Evolutionary conservation across 1,284 basidiomycete genomes (phyloP).

Genomic region (Stygiomarasmius scandens): DNA sequence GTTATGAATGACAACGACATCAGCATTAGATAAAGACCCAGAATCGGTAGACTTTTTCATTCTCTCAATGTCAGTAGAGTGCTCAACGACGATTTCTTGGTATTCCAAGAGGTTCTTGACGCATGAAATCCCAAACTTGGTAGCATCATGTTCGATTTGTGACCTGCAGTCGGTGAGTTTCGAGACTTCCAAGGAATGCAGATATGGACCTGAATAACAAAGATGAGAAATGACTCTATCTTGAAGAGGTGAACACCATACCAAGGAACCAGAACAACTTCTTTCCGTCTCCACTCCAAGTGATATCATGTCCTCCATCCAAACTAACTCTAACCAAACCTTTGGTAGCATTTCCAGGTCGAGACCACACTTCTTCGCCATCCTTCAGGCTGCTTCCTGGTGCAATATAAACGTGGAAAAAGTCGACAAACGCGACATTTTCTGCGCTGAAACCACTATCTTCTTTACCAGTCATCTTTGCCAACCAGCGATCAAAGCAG

Average conservation of each 20-base stretch:
- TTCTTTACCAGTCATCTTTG: not conserved
- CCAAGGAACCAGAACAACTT: constrained; percentile 75
- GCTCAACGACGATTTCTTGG: constrained; percentile 59
- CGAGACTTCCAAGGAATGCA: constrained; percentile 63
- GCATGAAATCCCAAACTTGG: constrained; percentile 64
- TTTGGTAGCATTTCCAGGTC: constrained; percentile 65
- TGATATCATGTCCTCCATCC: constrained; percentile 72
- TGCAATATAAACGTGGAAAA: constrained; percentile 64
- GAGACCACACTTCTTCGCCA: constrained; percentile 62
- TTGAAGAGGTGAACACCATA: constrained; percentile 30
- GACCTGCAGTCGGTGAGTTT: constrained; percentile 51
- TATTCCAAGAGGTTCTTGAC: constrained; percentile 54
- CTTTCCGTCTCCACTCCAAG: constrained; percentile 63
- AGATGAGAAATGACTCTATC: not conserved
- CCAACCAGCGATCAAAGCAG: constrained; percentile 5
- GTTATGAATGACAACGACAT: constrained; percentile 61
- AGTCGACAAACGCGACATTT: constrained; percentile 65
- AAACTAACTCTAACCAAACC: constrained; percentile 63
- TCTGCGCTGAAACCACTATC: constrained; percentile 21
- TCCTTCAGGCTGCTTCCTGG: constrained; percentile 37
- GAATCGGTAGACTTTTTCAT: constrained; percentile 11
- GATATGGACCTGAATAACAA: constrained; percentile 54
- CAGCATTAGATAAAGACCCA: constrained; percentile 28
- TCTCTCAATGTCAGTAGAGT: constrained; percentile 61
- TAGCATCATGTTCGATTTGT: constrained; percentile 47